These are phyloP conservation scores for Artemisia argyi DNA, from an alignment of 129 eudicot genomes.

Conservation along the genomic window DNA sequence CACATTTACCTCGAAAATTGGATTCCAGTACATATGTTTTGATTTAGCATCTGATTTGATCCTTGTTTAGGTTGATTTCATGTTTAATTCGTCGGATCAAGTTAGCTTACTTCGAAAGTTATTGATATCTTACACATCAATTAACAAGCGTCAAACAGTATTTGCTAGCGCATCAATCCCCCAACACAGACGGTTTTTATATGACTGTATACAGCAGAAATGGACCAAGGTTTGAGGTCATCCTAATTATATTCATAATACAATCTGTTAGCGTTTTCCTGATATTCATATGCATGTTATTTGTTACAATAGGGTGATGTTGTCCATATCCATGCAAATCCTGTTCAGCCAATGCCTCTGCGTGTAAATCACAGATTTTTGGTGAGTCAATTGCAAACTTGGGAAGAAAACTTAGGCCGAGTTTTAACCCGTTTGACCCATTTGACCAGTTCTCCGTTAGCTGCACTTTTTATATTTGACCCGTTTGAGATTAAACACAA, in stretches of 20 bases:
- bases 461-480: no score
- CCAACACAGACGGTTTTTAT: conserved; percentile 76
- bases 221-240: conserved; percentile 86
- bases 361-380: conserved; percentile 69
- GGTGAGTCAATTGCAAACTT: conserved; percentile 47
- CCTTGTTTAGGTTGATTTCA: conserved; percentile 76
- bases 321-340: conserved; percentile 83
- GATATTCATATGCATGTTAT: conserved; percentile 4
- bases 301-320: conserved; percentile 63
- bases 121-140: conserved; percentile 65
- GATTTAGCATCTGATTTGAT: conserved; percentile 6
- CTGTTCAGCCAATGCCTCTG: conserved; percentile 88
- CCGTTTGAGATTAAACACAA: no score
- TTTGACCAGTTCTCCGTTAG: no score
- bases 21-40: background rate
- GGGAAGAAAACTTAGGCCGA: background rate
- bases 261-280: conserved; percentile 5
- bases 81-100: conserved; percentile 84
- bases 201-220: conserved; percentile 89
- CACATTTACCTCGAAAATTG: background rate
- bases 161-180: conserved; percentile 98
- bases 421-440: no score
- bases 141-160: conserved; percentile 67
- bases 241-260: conserved; percentile 5
- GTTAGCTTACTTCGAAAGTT: conserved; percentile 71